phyloP scores from a whole-genome alignment of 2,329 filamentous ascomycete genomes.

The Neophaeococcomyces mojaviensis region DNA sequence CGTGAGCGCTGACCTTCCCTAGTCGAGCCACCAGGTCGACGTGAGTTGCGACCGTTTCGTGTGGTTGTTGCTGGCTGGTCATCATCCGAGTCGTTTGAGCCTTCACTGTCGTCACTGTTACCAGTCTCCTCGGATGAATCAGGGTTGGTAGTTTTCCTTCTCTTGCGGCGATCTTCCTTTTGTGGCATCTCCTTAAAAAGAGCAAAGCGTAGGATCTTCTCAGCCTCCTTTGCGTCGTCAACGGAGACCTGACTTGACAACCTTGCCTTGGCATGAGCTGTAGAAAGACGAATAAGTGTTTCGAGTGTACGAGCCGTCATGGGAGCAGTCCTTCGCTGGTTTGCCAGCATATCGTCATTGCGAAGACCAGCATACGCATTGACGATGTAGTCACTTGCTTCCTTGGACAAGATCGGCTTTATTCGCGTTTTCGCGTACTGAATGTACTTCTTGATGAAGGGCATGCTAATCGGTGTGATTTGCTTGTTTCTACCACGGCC shows the following conservation, averaged over 20 bases:
- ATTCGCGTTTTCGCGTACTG: constrained; percentile 92
- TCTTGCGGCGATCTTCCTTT: constrained; percentile 62
- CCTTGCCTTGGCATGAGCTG: constrained; percentile 87
- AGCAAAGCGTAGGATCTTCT: constrained; percentile 84
- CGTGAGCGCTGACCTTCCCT: neutral
- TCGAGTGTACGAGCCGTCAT: constrained; percentile 96
- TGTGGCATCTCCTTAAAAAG: constrained; percentile 92
- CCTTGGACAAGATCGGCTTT: constrained; percentile 83
- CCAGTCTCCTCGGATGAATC: constrained; percentile 57
- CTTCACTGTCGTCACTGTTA: constrained; percentile 36
- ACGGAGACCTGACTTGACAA: constrained; percentile 84
- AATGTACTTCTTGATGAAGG: constrained; percentile 99
- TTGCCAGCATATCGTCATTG: constrained; percentile 92
- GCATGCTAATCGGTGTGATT: constrained; percentile 69
- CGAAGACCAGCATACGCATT: constrained; percentile 84
- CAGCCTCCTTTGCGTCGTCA: constrained; percentile 77
- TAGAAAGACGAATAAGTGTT: constrained; percentile 94
- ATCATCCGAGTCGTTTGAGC: constrained; percentile 25
- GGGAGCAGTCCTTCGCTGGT: constrained; percentile 85
- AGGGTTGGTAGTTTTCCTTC: constrained; percentile 68
- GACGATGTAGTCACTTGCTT: constrained; percentile 84
- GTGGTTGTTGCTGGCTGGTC: constrained; percentile 23
- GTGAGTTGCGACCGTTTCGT: constrained; percentile 18
- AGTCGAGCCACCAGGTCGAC: constrained; percentile 27
- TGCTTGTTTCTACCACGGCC: constrained; percentile 68